A percentile compares a stretch with the other conserved stretches of the same genome.
Conservation (phyloP, 306 rosid species). For the Ceratonia siliqua region DNA sequence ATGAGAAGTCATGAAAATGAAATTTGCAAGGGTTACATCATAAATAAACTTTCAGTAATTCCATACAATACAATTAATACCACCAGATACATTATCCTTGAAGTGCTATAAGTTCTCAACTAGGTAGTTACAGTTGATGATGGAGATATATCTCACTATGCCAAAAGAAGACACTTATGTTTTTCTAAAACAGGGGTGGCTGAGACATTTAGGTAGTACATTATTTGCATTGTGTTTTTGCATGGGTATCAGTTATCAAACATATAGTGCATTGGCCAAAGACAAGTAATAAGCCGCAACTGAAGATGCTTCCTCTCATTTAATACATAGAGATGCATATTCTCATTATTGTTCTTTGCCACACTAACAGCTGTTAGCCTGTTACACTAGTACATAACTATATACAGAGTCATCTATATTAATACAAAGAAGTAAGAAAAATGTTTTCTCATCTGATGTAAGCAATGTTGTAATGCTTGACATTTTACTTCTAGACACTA, state of each 20-base stretch:
- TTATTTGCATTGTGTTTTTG: not conserved
- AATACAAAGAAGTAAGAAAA: constrained; percentile 12
- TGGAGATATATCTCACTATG: not conserved
- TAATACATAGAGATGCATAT: not conserved
- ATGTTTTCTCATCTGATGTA: not conserved
- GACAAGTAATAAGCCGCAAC: constrained; percentile 3
- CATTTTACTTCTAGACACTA: not conserved
- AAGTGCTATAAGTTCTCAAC: constrained; percentile 3
- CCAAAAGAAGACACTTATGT: not conserved
- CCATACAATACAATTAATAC: not conserved
- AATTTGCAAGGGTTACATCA: not conserved
- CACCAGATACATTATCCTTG: not conserved
- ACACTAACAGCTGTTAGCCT: constrained; percentile 11
- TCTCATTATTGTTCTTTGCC: not conserved
- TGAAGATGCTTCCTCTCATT: not conserved
- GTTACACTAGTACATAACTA: not conserved
- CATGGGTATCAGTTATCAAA: not conserved
- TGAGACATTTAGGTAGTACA: not conserved
- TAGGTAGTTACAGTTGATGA: not conserved
- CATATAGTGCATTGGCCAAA: not conserved
- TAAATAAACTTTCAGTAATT: constrained; percentile 1
- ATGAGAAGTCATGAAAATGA: not conserved
- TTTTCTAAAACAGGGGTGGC: not conserved
- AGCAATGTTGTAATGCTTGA: not conserved
- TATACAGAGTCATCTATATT: not conserved